phyloP scores from a whole-genome alignment of 441 rosid species.

The Euphorbia celastroides region DNA sequence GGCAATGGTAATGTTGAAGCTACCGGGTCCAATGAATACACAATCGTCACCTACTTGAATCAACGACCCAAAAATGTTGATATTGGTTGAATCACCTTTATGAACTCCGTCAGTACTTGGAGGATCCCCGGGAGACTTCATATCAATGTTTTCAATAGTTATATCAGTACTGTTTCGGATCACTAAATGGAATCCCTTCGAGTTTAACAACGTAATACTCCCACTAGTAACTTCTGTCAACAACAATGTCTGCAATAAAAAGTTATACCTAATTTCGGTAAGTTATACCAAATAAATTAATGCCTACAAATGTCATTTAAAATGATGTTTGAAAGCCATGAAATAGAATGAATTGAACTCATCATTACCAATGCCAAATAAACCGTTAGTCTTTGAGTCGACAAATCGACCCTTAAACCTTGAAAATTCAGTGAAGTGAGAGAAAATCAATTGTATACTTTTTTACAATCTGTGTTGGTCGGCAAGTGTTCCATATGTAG shows the following conservation, averaged over 20 bases:
- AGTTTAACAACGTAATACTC: conserved; percentile 27
- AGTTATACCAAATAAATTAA: no score
- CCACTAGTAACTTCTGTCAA: conserved; percentile 37
- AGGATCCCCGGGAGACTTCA: conserved; percentile 46
- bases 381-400: no score
- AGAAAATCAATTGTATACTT: conserved; percentile 11
- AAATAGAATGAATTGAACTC: no score
- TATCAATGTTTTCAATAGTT: conserved; percentile 22
- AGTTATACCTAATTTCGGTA: no score
- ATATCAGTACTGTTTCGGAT: conserved; percentile 29
- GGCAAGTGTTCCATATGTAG: conserved; percentile 30
- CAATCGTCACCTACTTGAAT: conserved; percentile 65
- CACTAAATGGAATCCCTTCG: conserved; percentile 48
- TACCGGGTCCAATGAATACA: conserved; percentile 55
- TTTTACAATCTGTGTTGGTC: conserved; percentile 34
- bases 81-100: conserved; percentile 31
- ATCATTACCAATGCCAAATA: no score
- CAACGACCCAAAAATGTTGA: conserved; percentile 31
- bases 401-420: no score
- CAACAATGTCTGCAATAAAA: conserved; percentile 35
- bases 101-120: conserved; percentile 74
- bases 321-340: no score
- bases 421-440: not conserved
- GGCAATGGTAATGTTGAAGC: conserved; percentile 29
- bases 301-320: no score